Conservation (phyloP, 2,329 filamentous ascomycete genomes). For the Calonectria pauciramosa region DNA sequence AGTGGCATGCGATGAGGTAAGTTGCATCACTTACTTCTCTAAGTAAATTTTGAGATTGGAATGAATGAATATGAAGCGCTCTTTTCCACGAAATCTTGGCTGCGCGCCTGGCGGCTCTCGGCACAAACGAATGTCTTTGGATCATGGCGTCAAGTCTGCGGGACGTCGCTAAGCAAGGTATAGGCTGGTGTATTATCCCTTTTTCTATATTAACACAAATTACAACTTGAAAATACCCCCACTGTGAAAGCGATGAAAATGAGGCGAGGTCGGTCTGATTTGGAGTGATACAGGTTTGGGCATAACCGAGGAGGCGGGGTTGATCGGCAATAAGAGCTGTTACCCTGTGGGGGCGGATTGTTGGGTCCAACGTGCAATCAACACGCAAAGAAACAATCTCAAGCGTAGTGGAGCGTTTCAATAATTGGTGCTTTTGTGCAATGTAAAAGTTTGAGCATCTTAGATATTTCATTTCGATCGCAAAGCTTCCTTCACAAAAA, state of each 20-base stretch:
- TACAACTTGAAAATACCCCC: not conserved
- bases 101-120: not conserved
- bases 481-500: not conserved
- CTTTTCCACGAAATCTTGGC: not conserved
- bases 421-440: not conserved
- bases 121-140: not conserved
- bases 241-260: not conserved
- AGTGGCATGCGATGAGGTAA: not conserved
- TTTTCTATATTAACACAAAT: not conserved
- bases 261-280: not conserved
- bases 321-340: slow-evolving; percentile 11
- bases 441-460: not conserved
- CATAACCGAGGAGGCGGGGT: slow-evolving; percentile 16
- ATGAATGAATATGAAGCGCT: slow-evolving; percentile 45
- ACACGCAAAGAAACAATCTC: not conserved
- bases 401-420: not conserved
- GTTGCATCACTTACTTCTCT: slow-evolving; percentile 33
- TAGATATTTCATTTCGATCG: not conserved
- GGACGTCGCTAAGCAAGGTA: not conserved
- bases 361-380: not conserved
- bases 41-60: slow-evolving; percentile 47
- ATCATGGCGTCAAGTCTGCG: not conserved
- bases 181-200: no score
- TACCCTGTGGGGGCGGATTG: slow-evolving; percentile 3
- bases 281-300: not conserved